phyloP scores from a whole-genome alignment of 345 rosid genomes.

The Murraya paniculata region DNA sequence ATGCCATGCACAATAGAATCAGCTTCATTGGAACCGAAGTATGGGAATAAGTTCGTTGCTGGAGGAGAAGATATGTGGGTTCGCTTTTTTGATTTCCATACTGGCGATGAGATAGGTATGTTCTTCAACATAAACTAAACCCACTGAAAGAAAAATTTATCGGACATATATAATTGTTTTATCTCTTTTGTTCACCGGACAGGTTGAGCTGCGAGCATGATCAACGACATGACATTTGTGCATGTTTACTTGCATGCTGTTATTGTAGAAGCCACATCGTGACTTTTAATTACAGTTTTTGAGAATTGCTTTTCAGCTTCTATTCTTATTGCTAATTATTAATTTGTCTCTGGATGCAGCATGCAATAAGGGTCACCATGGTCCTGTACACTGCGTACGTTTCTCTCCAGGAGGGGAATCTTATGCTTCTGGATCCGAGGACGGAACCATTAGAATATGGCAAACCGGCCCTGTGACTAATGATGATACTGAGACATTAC shows the following conservation, averaged over 20 bases:
- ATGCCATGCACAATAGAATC: conserved; percentile 63
- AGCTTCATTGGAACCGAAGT: conserved; percentile 74
- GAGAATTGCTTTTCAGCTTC: conserved; percentile 34
- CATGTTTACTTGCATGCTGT: neutral
- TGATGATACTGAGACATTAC: conserved; percentile 22
- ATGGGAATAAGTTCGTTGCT: conserved; percentile 78
- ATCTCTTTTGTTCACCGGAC: neutral
- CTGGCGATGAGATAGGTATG: conserved; percentile 75
- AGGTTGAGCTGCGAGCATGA: neutral
- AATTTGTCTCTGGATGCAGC: conserved; percentile 41
- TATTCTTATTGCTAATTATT: conserved; percentile 1
- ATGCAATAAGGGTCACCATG: conserved; percentile 99
- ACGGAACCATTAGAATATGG: conserved; percentile 82
- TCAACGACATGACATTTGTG: neutral
- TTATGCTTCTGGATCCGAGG: conserved; percentile 96
- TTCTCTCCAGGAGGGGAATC: conserved; percentile 96
- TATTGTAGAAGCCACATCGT: no score
- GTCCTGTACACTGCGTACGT: conserved; percentile 91
- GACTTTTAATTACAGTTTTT: conserved; percentile 58
- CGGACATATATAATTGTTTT: conserved; percentile 28
- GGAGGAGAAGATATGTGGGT: conserved; percentile 98
- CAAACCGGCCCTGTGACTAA: conserved; percentile 39
- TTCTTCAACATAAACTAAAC: conserved; percentile 40
- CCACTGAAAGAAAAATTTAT: conserved; percentile 70
- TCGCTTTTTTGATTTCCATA: conserved; percentile 68